phyloP scores from a whole-genome alignment of 108 stramenopile species.

The Schizochytrium sp. region DNA sequence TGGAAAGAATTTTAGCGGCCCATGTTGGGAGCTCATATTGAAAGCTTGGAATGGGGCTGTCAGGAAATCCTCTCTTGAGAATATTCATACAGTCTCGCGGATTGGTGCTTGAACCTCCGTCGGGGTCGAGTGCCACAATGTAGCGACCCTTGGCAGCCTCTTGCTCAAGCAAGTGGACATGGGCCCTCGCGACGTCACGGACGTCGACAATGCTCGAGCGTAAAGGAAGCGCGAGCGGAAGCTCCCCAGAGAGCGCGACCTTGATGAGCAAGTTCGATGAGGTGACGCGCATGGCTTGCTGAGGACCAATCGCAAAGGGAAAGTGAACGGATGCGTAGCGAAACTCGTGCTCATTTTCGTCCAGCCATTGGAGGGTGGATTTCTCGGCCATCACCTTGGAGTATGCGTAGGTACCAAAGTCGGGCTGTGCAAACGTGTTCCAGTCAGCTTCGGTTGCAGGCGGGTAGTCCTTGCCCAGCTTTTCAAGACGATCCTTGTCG shows the following conservation, averaged over 20 bases:
- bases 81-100: neutral
- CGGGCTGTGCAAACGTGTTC: neutral
- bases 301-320: neutral
- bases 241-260: neutral
- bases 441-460: neutral
- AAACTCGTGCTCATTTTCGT: neutral
- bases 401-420: neutral
- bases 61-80: neutral
- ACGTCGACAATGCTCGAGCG: neutral
- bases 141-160: neutral
- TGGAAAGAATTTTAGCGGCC: neutral
- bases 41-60: neutral
- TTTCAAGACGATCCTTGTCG: neutral
- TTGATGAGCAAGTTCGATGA: neutral
- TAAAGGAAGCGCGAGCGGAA: neutral
- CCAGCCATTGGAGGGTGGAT: neutral
- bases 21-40: neutral
- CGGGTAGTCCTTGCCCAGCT: neutral
- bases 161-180: neutral
- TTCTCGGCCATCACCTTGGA: neutral
- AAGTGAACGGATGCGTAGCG: neutral
- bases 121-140: neutral
- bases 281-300: neutral
- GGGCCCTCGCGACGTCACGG: neutral
- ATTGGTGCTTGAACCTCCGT: neutral